Evolutionary conservation across 306 rosid species (phyloP).

Genomic region (Sechiopsis laciniata): DNA sequence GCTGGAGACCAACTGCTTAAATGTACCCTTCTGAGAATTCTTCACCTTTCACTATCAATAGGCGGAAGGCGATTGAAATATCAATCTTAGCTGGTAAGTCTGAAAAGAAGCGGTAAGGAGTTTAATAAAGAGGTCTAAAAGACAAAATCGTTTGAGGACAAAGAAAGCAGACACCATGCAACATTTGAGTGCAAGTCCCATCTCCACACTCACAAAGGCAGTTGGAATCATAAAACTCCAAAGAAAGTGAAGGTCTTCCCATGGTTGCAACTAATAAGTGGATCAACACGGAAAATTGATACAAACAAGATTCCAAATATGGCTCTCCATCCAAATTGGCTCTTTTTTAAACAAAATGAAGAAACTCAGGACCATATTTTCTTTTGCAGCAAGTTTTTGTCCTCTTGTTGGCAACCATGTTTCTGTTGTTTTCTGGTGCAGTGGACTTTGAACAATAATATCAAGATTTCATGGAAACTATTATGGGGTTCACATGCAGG

Average conservation of each 20-base stretch:
- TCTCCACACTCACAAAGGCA: background rate
- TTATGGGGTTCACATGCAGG: background rate
- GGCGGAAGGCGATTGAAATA: background rate
- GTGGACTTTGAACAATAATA: background rate
- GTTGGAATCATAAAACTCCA: slow-evolving; percentile 8
- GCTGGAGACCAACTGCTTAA: background rate
- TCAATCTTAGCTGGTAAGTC: background rate
- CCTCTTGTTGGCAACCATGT: background rate
- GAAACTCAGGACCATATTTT: slow-evolving; percentile 2
- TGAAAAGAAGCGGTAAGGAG: slow-evolving; percentile 1
- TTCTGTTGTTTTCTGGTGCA: background rate
- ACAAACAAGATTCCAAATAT: background rate
- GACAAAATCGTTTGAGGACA: background rate
- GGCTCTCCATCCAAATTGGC: background rate
- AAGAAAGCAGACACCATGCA: background rate
- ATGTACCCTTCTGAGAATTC: background rate
- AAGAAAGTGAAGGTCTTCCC: background rate
- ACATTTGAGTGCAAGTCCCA: background rate
- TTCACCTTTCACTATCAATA: background rate
- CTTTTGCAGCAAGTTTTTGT: slow-evolving; percentile 8
- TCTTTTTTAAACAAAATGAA: background rate
- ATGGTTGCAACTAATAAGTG: background rate
- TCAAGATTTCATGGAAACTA: slow-evolving; percentile 1
- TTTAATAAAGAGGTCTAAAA: background rate
- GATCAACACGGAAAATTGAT: background rate